Base-by-base conservation (phyloP, 2,329 filamentous ascomycete species). In the Diaporthe helianthi region DNA sequence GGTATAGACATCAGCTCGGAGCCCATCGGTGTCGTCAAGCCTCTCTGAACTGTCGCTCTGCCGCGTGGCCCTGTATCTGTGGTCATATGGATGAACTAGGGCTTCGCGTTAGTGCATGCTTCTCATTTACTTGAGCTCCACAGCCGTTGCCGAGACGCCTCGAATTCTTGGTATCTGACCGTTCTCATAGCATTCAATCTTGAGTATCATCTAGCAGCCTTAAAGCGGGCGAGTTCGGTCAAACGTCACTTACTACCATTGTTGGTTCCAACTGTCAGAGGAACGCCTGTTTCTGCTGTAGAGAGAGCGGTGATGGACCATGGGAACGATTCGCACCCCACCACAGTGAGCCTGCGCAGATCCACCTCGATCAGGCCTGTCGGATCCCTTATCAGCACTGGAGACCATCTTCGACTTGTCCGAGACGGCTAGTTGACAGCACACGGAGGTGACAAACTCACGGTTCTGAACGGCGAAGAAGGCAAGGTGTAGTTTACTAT, bases 261-360 rank as follows among this genome's bases (percentile, higher is more conserved):
- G 63, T 91, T 92, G 1, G 93, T 97, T 26, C 93, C 95, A 17
- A 98, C 88, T 0, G 94, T 96, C 46, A 98, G 79, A 0, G 94
- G 93, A 0, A 90, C 85, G 0, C 86, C 85, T 60, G 89, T 82
- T 73, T 88, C 81, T 52, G 90, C 85, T 61, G 90, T 85, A 0
- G 94, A 98, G 22, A 98, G 81, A 0, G 93, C 91, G 47, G 92
- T 95, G 73, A 98, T 93, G 36, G 91, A 89, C 84, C 91, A 94
- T 1, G 94, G 91, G 74, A 93, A 98, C 4, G 85, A 86, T 68
- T 92, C 87, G 67, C 89, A 86, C 26, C 89, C 90, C 6, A 94
- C 82, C 3, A 93, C 83, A 65, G 89, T 84, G 13, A 97, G 80
- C 0, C 91, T 93, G 70, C 87, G 83, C 55, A 98, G 84, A 77